Evolutionary conservation across 2,329 filamentous ascomycete species (phyloP), one percentile per base, ranked within the genome.

Genomic region (Fusarium domesticum): DNA sequence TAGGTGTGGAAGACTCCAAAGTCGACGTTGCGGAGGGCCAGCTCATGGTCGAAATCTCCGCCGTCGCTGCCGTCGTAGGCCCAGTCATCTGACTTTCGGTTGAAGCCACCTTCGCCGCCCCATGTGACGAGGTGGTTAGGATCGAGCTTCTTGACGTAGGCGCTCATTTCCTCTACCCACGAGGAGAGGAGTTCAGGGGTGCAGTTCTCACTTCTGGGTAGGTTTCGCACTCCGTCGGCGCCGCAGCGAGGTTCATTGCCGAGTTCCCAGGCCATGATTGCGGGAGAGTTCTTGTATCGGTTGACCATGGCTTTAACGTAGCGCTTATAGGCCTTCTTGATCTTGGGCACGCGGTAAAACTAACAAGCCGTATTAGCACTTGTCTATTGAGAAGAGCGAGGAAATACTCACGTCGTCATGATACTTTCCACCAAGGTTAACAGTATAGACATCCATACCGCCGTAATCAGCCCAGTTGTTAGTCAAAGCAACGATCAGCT

Each of bases 391-490:
- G 57, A 62, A 83, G 78, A 5, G 74, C 73, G 0, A 65, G 64
- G 0, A 67, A 54, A 52, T 77, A 6, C 17, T 68, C 43, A 58
- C 65, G 31, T 76, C 77, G 30, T 79, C 80, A 52, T 28, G 23
- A 8, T 28, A 28, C 23, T 28, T 28, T 28, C 23, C 23, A 11
- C 23, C 23, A 80, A 84, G 7, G 76, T 77, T 6, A 63, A 69
- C 31, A 75, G 71, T 28, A 58, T 85, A 85, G 8, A 79, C 77
- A 15, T 70, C 68, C 61, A 85, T 85, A 18, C 83, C 83, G 15
- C 82, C 83, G 25, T 83, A 84, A 56, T 85, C 83, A 30, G 68
- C 69, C 81, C 82, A 87, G 64, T 85, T 81, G 64, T 86, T 86
- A 34, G 85, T 78, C 28, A 84, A 80, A 51, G 78, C 76, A 58